Percentiles rank a stretch among this genome's conserved stretches.
These are phyloP conservation scores for Aspergillus funiculosus DNA, from an alignment of 495 filamentous ascomycete genomes.

Conservation along the genomic window DNA sequence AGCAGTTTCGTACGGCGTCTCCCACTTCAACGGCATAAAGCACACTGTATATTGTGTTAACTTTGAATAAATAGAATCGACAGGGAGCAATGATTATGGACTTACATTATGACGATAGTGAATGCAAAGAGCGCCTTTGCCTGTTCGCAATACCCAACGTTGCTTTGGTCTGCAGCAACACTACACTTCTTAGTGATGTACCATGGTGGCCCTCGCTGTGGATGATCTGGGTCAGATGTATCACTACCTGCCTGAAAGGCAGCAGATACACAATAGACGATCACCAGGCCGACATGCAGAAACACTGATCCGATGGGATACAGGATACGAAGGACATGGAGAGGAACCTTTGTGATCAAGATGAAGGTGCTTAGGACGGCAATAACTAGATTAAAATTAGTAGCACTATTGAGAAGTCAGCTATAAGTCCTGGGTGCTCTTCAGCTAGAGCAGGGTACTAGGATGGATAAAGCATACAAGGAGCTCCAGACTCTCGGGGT, in stretches of 20 bases:
- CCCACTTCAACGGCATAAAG: conserved; percentile 53
- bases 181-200: conserved; percentile 75
- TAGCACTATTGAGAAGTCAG: conserved; percentile 51
- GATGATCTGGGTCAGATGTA: conserved; percentile 64
- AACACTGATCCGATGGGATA: conserved; percentile 60
- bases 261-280: conserved; percentile 61
- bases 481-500: conserved; percentile 76
- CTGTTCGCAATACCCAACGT: conserved; percentile 65
- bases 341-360: conserved; percentile 53
- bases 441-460: no score
- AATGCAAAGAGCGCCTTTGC: conserved; percentile 71
- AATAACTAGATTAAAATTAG: conserved; percentile 76
- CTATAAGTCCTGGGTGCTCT: no score
- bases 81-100: conserved; percentile 7
- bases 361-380: conserved; percentile 58
- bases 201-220: conserved; percentile 67
- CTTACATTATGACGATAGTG: conserved; percentile 67
- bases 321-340: conserved; percentile 67
- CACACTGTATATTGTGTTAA: conserved; percentile 32
- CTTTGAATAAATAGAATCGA: not conserved
- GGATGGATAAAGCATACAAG: conserved; percentile 55
- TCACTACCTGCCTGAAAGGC: conserved; percentile 75
- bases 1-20: conserved; percentile 55
- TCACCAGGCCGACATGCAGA: conserved; percentile 52
- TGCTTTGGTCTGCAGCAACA: conserved; percentile 49